These are phyloP conservation scores for Tinospora cordifolia DNA, from an alignment of 164 flowering plant species.

Conservation along the genomic window DNA sequence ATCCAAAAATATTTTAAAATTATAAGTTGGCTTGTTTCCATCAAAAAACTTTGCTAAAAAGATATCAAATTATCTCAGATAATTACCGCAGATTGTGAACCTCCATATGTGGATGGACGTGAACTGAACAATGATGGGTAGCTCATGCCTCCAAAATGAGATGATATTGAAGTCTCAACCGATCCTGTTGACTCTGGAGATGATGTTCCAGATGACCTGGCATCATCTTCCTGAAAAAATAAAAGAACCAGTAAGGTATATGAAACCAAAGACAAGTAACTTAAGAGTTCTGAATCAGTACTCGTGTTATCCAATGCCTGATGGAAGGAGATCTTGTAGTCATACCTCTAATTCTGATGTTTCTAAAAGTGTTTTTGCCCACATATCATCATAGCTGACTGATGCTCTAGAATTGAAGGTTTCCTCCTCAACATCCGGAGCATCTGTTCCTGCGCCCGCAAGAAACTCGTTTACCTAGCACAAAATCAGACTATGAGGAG, in stretches of 20 bases:
- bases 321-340: slow-evolving; percentile 6
- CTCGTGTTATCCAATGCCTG: background rate
- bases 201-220: slow-evolving; percentile 84
- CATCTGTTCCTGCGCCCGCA: slow-evolving; percentile 98
- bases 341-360: slow-evolving; percentile 72
- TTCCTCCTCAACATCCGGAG: slow-evolving; percentile 98
- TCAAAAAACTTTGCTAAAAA: background rate
- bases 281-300: background rate
- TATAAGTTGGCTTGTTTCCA: background rate
- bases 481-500: too few species aligned
- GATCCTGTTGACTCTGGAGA: slow-evolving; percentile 94
- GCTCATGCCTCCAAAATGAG: slow-evolving; percentile 96
- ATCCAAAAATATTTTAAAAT: background rate
- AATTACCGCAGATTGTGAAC: slow-evolving; percentile 55
- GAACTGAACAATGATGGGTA: slow-evolving; percentile 97
- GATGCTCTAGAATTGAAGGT: slow-evolving; percentile 71
- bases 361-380: slow-evolving; percentile 97
- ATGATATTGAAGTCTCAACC: slow-evolving; percentile 94
- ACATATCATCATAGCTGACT: slow-evolving; percentile 94
- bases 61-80: background rate
- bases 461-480: slow-evolving; percentile 90
- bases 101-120: slow-evolving; percentile 47
- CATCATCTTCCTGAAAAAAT: slow-evolving; percentile 76
- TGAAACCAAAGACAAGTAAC: background rate
- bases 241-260: background rate